phyloP scores from a whole-genome alignment of 768 basidiomycete genomes.

The Boletus rex-veris region DNA sequence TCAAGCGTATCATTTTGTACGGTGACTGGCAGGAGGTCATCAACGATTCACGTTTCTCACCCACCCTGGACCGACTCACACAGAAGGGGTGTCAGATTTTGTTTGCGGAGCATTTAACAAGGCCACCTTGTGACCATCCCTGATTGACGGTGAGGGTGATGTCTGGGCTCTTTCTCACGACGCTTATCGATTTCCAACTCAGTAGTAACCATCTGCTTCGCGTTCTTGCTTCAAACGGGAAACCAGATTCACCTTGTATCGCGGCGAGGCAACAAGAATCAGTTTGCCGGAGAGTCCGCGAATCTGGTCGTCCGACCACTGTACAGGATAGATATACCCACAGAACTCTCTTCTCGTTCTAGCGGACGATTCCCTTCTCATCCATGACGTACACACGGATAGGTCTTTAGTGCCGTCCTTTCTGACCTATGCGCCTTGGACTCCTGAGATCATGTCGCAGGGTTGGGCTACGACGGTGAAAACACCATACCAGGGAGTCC shows the following conservation, averaged over 20 bases:
- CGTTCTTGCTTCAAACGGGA: neutral
- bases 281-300: neutral
- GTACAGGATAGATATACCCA: neutral
- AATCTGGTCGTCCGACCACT: neutral
- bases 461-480: no score
- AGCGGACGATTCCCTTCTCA: neutral
- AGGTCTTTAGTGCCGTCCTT: neutral
- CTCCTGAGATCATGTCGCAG: no score
- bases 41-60: slow-evolving; percentile 36
- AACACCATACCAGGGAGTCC: no score
- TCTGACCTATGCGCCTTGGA: neutral
- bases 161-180: neutral
- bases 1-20: slow-evolving; percentile 45
- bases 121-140: slow-evolving; percentile 17
- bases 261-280: neutral
- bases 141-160: slow-evolving; percentile 9
- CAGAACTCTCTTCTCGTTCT: neutral
- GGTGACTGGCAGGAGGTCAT: slow-evolving; percentile 50
- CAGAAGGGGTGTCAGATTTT: slow-evolving; percentile 33
- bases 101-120: slow-evolving; percentile 10
- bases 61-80: slow-evolving; percentile 30
- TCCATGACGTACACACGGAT: neutral
- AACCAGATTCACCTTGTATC: neutral
- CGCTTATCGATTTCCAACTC: neutral
- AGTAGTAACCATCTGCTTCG: neutral